Percentiles rank a stretch among this genome's conserved stretches.
Evolutionary conservation across 2,329 filamentous ascomycete genomes (phyloP).

Genomic region (Phaeomoniella chlamydospora): DNA sequence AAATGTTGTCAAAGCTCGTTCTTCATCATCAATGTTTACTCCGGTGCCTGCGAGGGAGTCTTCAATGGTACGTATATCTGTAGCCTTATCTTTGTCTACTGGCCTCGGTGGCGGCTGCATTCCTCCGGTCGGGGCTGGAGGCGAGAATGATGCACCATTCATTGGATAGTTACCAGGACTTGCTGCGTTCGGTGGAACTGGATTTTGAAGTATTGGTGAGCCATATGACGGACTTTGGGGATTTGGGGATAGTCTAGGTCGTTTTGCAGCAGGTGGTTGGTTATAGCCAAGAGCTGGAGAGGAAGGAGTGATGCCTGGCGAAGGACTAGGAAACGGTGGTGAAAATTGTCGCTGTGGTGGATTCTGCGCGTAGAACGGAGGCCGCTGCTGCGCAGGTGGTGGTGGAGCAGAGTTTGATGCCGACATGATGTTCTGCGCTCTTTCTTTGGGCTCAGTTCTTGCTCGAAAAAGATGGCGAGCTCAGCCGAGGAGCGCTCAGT

Average conservation of each 20-base stretch:
- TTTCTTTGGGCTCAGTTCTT: not conserved
- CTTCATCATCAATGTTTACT: constrained; percentile 11
- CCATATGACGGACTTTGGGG: constrained; percentile 49
- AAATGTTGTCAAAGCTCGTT: not conserved
- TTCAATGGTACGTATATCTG: constrained; percentile 6
- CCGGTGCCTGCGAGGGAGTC: constrained; percentile 9
- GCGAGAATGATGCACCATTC: constrained; percentile 40
- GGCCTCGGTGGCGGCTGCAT: constrained; percentile 53
- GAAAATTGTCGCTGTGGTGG: constrained; percentile 42
- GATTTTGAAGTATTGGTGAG: constrained; percentile 13
- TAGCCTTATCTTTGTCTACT: constrained; percentile 34
- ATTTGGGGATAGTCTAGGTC: constrained; percentile 56
- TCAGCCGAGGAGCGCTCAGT: too few relatives aligned
- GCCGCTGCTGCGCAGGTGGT: not conserved
- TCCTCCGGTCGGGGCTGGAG: constrained; percentile 23
- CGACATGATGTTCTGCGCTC: constrained; percentile 1
- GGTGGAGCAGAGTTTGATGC: not conserved
- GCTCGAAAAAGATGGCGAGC: not conserved
- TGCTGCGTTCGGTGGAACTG: constrained; percentile 5
- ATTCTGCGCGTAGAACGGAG: not conserved
- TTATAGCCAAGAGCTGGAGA: constrained; percentile 6
- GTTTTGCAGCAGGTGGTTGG: constrained; percentile 54
- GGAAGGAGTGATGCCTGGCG: constrained; percentile 31
- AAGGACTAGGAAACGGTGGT: constrained; percentile 46
- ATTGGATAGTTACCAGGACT: constrained; percentile 21